phyloP scores from a whole-genome alignment of 177 flowering plant genomes.

The Vitis hybrid region DNA sequence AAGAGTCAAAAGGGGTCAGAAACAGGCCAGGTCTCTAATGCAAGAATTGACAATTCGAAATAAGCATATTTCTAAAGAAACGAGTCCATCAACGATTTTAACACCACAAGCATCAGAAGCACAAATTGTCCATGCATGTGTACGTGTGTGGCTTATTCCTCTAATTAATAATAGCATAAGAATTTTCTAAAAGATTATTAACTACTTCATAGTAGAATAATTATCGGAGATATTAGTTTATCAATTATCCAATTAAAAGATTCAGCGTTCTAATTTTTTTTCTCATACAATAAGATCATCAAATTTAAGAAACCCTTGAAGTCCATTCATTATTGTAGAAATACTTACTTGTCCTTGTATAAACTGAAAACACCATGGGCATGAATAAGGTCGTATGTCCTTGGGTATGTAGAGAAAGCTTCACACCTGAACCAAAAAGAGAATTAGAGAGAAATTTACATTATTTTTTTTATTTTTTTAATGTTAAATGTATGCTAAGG shows the following conservation, averaged over 20 bases:
- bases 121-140: too few species aligned
- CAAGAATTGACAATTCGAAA: too few species aligned
- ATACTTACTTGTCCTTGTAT: slow-evolving; percentile 79
- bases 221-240: too few species aligned
- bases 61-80: too few species aligned
- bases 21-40: too few species aligned
- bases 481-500: neutral
- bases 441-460: neutral
- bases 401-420: slow-evolving; percentile 93
- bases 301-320: neutral
- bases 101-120: too few species aligned
- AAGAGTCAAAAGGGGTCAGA: neutral
- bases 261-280: neutral
- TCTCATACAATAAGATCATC: neutral
- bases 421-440: slow-evolving; percentile 68
- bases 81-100: too few species aligned
- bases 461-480: neutral
- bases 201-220: too few species aligned
- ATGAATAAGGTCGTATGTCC: slow-evolving; percentile 95
- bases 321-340: neutral
- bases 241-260: too few species aligned
- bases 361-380: slow-evolving; percentile 75
- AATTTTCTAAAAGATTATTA: too few species aligned
- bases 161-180: too few species aligned
- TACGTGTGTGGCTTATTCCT: too few species aligned